Evolutionary conservation across 129 eudicot species (phyloP), one percentile per base, ranked within the genome.

Genomic region (Escallonia rubra): DNA sequence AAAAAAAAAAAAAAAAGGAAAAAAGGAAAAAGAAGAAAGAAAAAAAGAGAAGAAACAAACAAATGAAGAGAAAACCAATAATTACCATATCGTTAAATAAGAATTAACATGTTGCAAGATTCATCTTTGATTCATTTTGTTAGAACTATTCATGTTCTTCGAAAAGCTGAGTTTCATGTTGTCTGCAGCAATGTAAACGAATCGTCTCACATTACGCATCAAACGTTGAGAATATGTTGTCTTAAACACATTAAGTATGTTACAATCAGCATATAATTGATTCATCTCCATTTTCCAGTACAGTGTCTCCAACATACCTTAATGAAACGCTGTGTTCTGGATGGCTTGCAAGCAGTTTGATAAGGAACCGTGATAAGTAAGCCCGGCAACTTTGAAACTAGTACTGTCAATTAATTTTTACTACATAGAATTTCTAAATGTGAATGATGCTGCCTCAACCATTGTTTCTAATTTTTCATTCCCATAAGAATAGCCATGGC

Each of bases 281-380:
- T 68, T 68, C 50, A 76, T 77, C 46, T 72, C 70, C 15, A 52
- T 62, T 75, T 80, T 82, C 62, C 96, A 90, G 96, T 71, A 91
- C 97, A 74, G 97, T 87, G 47, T 90, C 97, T 70, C 92, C 92
- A 40, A 84, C 97, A 55, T 90, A 90, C 78, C 82, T 90, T 41
- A 70, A 76, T 63, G 97, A 90, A 76, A 90, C 95, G 65, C 90
- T 90, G 51, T 70, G 85, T 85, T 84, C 91, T 61, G 95, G 97
- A 79, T 90, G 97, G 97, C 91, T 90, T 78, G 63, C 91, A 23
- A 83, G 89, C 67, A 82, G 84, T 10, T 79, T 90, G 69, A 73
- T 87, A 43, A 68, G 72, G 60, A 79, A 90, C 71, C 87, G 79
- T 65, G 85, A 87, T 51, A 87, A 87, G 97, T 87, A 83, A 87